These are phyloP conservation scores for Apiospora koreana DNA, from an alignment of 2,329 filamentous ascomycete genomes.

Conservation along the genomic window DNA sequence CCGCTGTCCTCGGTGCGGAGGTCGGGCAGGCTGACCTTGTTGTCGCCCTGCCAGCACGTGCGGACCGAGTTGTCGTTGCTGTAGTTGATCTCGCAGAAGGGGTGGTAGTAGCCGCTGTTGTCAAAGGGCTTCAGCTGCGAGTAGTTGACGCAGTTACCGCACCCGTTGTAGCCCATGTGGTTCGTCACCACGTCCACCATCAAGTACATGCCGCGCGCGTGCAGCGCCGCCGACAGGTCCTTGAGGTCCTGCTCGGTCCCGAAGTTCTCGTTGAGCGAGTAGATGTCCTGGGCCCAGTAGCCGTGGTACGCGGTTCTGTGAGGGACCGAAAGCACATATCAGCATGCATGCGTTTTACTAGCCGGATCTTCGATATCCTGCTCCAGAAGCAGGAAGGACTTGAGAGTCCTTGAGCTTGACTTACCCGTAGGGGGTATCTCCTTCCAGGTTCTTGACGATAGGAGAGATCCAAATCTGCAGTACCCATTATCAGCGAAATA, in stretches of 20 bases:
- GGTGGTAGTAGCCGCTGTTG: conserved; percentile 53
- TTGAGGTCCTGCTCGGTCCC: conserved; percentile 57
- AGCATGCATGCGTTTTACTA: neutral
- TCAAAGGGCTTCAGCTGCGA: conserved; percentile 56
- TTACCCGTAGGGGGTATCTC: conserved; percentile 40
- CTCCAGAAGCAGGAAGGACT: neutral
- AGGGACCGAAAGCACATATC: neutral
- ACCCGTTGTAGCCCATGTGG: conserved; percentile 55
- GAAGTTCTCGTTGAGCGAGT: conserved; percentile 59
- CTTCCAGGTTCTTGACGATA: conserved; percentile 41
- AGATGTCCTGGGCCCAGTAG: conserved; percentile 55
- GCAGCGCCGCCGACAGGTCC: conserved; percentile 50
- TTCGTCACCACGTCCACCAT: conserved; percentile 64
- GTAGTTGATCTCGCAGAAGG: conserved; percentile 55
- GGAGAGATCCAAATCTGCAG: conserved; percentile 44
- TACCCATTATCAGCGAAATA: neutral
- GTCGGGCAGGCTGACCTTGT: conserved; percentile 45
- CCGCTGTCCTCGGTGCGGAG: conserved; percentile 43
- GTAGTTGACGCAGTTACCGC: conserved; percentile 52
- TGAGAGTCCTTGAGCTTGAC: neutral
- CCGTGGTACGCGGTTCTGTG: conserved; percentile 46
- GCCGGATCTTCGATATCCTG: neutral
- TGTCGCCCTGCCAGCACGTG: conserved; percentile 53
- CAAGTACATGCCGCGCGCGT: conserved; percentile 57
- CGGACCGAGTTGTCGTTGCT: conserved; percentile 40